Evolutionary conservation across 345 rosid genomes (phyloP).

Genomic region (Eucalyptus cladocalyx): DNA sequence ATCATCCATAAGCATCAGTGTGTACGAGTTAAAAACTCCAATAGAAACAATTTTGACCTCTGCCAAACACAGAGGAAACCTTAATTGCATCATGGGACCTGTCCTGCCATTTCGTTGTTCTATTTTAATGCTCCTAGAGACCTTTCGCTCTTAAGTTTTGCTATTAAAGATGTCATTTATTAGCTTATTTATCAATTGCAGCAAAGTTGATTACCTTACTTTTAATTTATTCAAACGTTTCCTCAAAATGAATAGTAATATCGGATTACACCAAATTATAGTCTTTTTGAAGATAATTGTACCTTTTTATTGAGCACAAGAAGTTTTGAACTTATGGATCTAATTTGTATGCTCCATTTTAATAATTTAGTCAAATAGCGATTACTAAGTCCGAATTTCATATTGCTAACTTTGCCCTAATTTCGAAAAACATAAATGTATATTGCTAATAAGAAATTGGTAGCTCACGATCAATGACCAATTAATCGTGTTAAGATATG

Average conservation of each 20-base stretch:
- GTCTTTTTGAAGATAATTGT: too few species aligned
- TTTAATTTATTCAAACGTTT: too few species aligned
- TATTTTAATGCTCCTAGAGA: too few species aligned
- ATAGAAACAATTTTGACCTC: not conserved
- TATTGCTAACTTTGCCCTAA: not conserved
- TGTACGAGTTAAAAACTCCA: not conserved
- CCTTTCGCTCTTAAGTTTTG: too few species aligned
- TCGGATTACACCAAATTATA: too few species aligned
- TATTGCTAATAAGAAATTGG: not conserved
- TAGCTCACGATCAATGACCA: not conserved
- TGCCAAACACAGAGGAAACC: not conserved
- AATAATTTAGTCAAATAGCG: not conserved
- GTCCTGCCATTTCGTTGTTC: not conserved
- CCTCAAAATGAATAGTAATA: too few species aligned
- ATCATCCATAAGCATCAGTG: not conserved
- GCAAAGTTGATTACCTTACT: too few species aligned
- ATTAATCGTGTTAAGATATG: not conserved
- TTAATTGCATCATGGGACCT: not conserved
- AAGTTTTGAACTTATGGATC: too few species aligned
- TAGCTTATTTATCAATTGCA: too few species aligned
- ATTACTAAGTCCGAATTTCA: not conserved
- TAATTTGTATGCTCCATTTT: not conserved
- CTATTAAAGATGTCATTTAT: too few species aligned
- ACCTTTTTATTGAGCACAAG: too few species aligned
- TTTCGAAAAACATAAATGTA: not conserved